phyloP scores from a whole-genome alignment of 805 yeast species.

The Saccharomycopsis sp. region DNA sequence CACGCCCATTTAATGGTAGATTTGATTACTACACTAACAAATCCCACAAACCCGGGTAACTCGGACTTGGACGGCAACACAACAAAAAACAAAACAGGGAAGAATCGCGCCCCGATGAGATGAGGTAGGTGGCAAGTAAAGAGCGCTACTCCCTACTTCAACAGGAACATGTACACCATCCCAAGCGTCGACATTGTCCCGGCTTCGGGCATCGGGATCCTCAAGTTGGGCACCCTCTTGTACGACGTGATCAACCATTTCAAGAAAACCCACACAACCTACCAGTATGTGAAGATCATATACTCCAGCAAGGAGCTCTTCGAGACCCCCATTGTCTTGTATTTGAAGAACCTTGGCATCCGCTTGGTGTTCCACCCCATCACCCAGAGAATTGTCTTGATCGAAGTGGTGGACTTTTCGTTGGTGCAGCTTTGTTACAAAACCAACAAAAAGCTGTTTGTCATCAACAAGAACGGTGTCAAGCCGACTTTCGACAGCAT shows the following conservation, averaged over 20 bases:
- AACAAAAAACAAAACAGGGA: background rate
- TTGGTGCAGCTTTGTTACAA: slow-evolving; percentile 11
- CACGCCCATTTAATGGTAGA: too few species aligned
- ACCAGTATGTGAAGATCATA: slow-evolving; percentile 7
- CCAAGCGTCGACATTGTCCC: slow-evolving; percentile 15
- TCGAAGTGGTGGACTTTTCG: slow-evolving; percentile 16
- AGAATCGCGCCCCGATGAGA: too few species aligned
- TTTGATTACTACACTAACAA: too few species aligned
- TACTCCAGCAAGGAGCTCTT: slow-evolving; percentile 10
- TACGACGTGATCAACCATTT: slow-evolving; percentile 16
- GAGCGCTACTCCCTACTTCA: background rate
- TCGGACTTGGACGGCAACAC: background rate
- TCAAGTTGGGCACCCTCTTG: slow-evolving; percentile 14
- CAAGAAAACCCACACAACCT: slow-evolving; percentile 2
- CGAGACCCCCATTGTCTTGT: slow-evolving; percentile 16
- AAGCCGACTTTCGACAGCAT: slow-evolving; percentile 30
- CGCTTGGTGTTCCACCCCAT: slow-evolving; percentile 17
- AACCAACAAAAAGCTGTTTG: background rate
- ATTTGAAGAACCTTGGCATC: slow-evolving; percentile 14
- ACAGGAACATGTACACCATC: slow-evolving; percentile 1
- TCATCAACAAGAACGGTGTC: slow-evolving; percentile 7
- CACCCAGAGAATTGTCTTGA: slow-evolving; percentile 9
- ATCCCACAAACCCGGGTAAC: too few species aligned
- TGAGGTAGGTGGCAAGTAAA: too few species aligned
- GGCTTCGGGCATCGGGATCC: too few species aligned